A percentile compares a stretch with the other conserved stretches of the same genome.
Evolutionary conservation across 129 eudicot genomes (phyloP).

Genomic region (Artemisia tridentata): DNA sequence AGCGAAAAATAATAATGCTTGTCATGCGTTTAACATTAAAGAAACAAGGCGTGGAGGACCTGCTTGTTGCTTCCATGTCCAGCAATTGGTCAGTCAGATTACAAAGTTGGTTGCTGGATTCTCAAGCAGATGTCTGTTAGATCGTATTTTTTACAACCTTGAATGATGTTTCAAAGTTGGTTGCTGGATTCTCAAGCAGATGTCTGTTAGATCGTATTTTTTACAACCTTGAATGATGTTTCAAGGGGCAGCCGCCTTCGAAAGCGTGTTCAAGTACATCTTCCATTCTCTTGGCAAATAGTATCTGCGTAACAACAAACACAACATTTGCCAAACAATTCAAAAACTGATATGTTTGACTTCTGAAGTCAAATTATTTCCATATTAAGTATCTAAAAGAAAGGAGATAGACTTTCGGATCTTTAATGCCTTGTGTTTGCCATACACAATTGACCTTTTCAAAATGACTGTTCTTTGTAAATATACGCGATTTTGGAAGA

Average conservation of each 20-base stretch:
- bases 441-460: no score
- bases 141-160: constrained; percentile 40
- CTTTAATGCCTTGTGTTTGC: not conserved
- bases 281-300: constrained; percentile 85
- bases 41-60: not conserved
- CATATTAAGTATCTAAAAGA: constrained; percentile 6
- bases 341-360: not conserved
- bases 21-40: not conserved
- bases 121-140: constrained; percentile 17
- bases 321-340: constrained; percentile 11
- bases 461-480: no score
- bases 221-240: constrained; percentile 61
- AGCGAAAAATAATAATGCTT: not conserved
- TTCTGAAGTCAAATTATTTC: constrained; percentile 7
- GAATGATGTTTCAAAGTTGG: constrained; percentile 65
- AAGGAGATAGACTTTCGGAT: not conserved
- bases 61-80: constrained; percentile 5
- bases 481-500: not conserved
- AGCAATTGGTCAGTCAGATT: constrained; percentile 13
- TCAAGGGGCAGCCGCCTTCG: constrained; percentile 96
- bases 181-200: constrained; percentile 6
- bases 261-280: constrained; percentile 94
- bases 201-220: constrained; percentile 12
- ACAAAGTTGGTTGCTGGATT: constrained; percentile 6
- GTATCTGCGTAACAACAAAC: constrained; percentile 43